Evolutionary conservation across 2,329 filamentous ascomycete genomes (phyloP), one percentile per base, ranked within the genome.

Genomic region (Colletotrichum eleusines): DNA sequence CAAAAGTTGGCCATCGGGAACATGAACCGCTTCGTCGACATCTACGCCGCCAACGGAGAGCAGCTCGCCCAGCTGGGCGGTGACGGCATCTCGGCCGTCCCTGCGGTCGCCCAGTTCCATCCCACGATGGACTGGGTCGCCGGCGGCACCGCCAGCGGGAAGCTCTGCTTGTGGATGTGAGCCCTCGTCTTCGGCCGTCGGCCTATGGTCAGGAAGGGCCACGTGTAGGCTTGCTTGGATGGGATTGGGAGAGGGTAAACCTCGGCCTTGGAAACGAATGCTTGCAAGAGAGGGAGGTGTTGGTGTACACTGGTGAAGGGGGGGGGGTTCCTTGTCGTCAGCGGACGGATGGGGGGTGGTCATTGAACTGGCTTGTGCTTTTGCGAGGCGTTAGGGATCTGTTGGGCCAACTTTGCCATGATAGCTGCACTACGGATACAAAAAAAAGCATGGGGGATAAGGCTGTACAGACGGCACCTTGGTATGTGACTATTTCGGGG

Each of bases 21-120:
- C 75, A 98, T 98, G 96, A 97, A 97, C 78, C 90, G 96, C 1
- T 98, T 98, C 76, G 94, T 98, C 1, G 96, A 99, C 77, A 88
- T 99, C 0, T 99, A 92, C 79, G 92, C 92, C 0, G 87, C 90
- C 0, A 88, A 92, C 59, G 96, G 96, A 0, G 91, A 94, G 76
- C 95, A 98, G 79, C 83, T 99, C 5, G 95, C 93, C 0, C 95
- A 98, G 80, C 81, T 97, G 0, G 94, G 91, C 1, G 94, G 94
- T 0, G 94, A 97, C 0, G 93, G 92, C 0, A 97, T 99, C 75
- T 97, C 94, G 0, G 96, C 96, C 8, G 96, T 99, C 5, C 96
- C 96, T 3, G 94, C 96, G 0, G 96, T 97, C 0, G 93, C 94
- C 0, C 92, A 95, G 60, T 96, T 98, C 76, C 96, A 99, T 79